Base-by-base conservation (phyloP, 1,284 basidiomycete genomes). In the Athelia sp. region DNA sequence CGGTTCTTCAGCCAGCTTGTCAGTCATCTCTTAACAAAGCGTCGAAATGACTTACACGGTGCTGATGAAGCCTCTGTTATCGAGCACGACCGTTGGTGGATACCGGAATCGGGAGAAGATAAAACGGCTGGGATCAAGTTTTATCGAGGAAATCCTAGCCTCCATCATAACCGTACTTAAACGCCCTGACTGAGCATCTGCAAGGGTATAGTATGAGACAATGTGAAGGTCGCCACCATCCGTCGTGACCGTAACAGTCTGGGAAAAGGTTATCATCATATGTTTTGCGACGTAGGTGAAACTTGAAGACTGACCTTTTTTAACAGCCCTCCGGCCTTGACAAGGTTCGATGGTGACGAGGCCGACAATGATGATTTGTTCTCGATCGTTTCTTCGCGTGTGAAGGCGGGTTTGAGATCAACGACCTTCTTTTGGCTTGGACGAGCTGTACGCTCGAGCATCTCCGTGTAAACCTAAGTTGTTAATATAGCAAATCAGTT, bases 211-310 rank as follows among this genome's bases (percentile, higher is more conserved):
- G 68, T 91, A 90, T 11, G 86, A 87, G 53, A 91, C 82, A 52
- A 90, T 76, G 61, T 91, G 88, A 46, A 89, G 79, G 63, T 88
- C 86, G 17, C 83, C 83, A 17, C 81, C 82, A 50, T 87, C 82
- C 42, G 87, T 79, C 48, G 81, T 82, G 48, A 90, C 81, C 8
- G 86, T 88, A 55, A 89, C 88, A n/a, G 87, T 89, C 84, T 90
- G 60, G 26, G 26, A 61, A 26, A 56, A 45, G 45, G 18, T 47
- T 31, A 40, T 23, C 18, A 50, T 4, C 35, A 17, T 18, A 29
- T 55, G 13, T 29, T 29, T 29, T 35, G 44, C 51, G 40, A 36
- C 42, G 32, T 29, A 44, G 23, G 15, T 19, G 46, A 32, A 21
- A n/a, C 46, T 23, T 35, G 35, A 43, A n/a, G 54, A 40, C 62